Evolutionary conservation across 2,329 filamentous ascomycete genomes (phyloP).

Genomic region (Knufia petricola): DNA sequence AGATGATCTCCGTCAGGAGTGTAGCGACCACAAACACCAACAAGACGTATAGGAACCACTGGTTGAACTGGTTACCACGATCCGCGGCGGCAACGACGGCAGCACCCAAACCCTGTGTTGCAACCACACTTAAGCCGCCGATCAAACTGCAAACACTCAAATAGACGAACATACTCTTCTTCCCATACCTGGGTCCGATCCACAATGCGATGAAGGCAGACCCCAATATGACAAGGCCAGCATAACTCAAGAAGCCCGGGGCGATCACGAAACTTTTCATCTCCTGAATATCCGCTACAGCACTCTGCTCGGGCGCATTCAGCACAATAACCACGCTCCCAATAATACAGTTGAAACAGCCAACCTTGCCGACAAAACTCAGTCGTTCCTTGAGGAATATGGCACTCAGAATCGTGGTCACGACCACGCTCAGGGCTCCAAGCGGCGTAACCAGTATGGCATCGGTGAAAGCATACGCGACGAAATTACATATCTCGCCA

Average conservation of each 20-base stretch:
- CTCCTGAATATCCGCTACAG: constrained; percentile 77
- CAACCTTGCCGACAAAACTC: constrained; percentile 91
- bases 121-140: constrained; percentile 86
- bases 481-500: constrained; percentile 94
- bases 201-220: constrained; percentile 65
- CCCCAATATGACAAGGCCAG: constrained; percentile 70
- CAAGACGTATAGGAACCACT: constrained; percentile 93
- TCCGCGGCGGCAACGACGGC: constrained; percentile 80
- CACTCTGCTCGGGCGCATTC: constrained; percentile 79
- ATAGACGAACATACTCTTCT: constrained; percentile 96
- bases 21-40: constrained; percentile 86
- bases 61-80: constrained; percentile 81
- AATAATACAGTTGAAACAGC: constrained; percentile 89
- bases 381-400: constrained; percentile 93
- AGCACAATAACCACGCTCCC: constrained; percentile 89
- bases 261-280: constrained; percentile 82
- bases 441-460: constrained; percentile 90
- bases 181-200: constrained; percentile 78
- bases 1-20: constrained; percentile 86
- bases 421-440: constrained; percentile 82
- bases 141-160: constrained; percentile 92
- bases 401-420: constrained; percentile 80
- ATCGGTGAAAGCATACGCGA: constrained; percentile 93
- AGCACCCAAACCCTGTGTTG: constrained; percentile 83
- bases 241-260: constrained; percentile 76